phyloP scores from a whole-genome alignment of 192 early-diverging fungal genomes.

The Funneliformis geosporum region DNA sequence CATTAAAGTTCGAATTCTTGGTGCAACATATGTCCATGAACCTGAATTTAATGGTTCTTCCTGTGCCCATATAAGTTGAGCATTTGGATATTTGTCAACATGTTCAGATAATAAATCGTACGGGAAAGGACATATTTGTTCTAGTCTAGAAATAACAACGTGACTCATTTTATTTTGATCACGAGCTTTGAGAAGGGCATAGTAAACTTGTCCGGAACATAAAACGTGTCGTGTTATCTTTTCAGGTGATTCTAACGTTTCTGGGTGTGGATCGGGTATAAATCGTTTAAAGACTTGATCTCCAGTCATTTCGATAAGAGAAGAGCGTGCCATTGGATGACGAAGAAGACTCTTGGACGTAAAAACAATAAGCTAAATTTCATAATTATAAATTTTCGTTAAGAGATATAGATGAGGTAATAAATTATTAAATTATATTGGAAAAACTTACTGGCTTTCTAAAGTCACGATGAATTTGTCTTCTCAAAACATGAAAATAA shows the following conservation, averaged over 20 bases:
- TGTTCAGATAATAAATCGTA: constrained; percentile 86
- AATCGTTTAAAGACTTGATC: constrained; percentile 86
- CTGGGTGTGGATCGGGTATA: constrained; percentile 89
- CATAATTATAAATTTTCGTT: not conserved
- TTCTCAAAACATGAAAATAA: constrained; percentile 94
- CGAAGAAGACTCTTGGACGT: constrained; percentile 90
- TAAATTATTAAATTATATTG: not conserved
- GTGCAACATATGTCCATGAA: constrained; percentile 85
- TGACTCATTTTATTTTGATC: constrained; percentile 87
- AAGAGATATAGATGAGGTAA: not conserved
- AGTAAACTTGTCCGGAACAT: constrained; percentile 98
- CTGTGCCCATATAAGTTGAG: constrained; percentile 92
- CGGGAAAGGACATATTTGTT: constrained; percentile 96
- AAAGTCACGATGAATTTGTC: constrained; percentile 97
- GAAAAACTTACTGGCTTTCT: constrained; percentile 78
- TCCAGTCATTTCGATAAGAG: constrained; percentile 77
- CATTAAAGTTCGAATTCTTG: constrained; percentile 81
- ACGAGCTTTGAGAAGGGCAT: constrained; percentile 84
- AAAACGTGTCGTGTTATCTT: constrained; percentile 90
- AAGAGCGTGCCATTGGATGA: constrained; percentile 89
- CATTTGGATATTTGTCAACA: constrained; percentile 87
- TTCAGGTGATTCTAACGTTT: constrained; percentile 75
- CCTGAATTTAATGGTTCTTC: constrained; percentile 97
- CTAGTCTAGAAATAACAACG: constrained; percentile 90
- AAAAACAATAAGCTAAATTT: constrained; percentile 61